phyloP scores from a whole-genome alignment of 2,329 filamentous ascomycete genomes.

The Zasmidium cellare region DNA sequence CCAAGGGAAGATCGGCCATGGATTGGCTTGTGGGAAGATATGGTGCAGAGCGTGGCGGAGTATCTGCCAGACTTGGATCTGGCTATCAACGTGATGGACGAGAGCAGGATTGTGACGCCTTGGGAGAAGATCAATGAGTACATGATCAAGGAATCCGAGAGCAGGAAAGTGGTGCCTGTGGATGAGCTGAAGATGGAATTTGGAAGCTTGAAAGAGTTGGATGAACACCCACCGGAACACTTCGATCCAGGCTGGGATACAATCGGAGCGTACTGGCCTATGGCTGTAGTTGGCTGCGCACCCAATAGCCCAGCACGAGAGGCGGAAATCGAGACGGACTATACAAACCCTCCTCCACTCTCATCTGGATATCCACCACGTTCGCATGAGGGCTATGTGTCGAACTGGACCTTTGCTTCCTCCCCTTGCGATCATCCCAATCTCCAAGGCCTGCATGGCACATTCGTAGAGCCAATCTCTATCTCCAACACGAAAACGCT shows the following conservation, averaged over 20 bases:
- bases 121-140: conserved; percentile 47
- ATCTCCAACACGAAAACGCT: conserved; percentile 45
- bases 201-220: conserved; percentile 27
- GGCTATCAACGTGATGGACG: conserved; percentile 52
- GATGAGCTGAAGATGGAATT: conserved; percentile 34
- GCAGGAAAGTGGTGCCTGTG: conserved; percentile 30
- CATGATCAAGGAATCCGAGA: conserved; percentile 34
- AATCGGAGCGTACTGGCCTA: conserved; percentile 43
- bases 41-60: conserved; percentile 40
- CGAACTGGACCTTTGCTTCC: conserved; percentile 48
- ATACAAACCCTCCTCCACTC: conserved; percentile 38
- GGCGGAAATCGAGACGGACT: conserved; percentile 38
- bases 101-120: conserved; percentile 48
- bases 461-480: conserved; percentile 51
- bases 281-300: conserved; percentile 44
- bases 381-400: conserved; percentile 47
- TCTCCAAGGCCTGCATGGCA: conserved; percentile 48
- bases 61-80: conserved; percentile 49
- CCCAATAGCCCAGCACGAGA: conserved; percentile 39
- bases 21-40: conserved; percentile 43
- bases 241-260: conserved; percentile 36
- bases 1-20: conserved; percentile 34
- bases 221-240: conserved; percentile 23
- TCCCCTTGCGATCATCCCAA: conserved; percentile 48
- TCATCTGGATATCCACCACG: conserved; percentile 29